These are phyloP conservation scores for Phaeotremella fagi DNA, from an alignment of 768 basidiomycete species.

Conservation along the genomic window DNA sequence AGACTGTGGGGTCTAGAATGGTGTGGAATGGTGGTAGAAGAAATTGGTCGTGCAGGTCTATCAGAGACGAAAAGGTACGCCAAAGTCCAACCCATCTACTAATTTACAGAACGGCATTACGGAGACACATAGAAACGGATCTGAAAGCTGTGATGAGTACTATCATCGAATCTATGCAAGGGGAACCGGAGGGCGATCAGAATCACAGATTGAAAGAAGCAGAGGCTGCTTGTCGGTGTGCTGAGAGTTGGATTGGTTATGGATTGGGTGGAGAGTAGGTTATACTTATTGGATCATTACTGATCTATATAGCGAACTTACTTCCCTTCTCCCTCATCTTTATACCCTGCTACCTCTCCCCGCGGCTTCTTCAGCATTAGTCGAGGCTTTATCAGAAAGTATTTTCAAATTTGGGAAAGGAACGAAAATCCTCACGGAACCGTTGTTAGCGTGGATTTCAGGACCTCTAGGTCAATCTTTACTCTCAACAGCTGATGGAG, in stretches of 20 bases:
- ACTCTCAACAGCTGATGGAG: slow-evolving; percentile 53
- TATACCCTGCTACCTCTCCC: slow-evolving; percentile 63
- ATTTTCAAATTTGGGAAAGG: slow-evolving; percentile 67
- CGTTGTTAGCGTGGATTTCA: slow-evolving; percentile 71
- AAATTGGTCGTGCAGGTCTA: slow-evolving; percentile 70
- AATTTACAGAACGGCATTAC: slow-evolving; percentile 19
- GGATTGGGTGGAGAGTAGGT: slow-evolving; percentile 65
- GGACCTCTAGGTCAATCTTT: slow-evolving; percentile 54
- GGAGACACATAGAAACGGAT: slow-evolving; percentile 62
- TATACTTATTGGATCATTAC: slow-evolving; percentile 5
- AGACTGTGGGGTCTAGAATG: slow-evolving; percentile 38
- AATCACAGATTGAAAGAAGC: slow-evolving; percentile 53
- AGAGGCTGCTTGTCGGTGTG: slow-evolving; percentile 67
- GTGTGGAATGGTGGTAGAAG: slow-evolving; percentile 77
- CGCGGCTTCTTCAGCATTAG: slow-evolving; percentile 62
- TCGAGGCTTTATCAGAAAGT: slow-evolving; percentile 73
- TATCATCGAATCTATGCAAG: slow-evolving; percentile 57
- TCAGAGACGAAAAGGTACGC: slow-evolving; percentile 63
- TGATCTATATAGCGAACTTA: slow-evolving; percentile 57
- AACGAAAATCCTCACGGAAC: slow-evolving; percentile 70
- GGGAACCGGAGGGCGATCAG: slow-evolving; percentile 24
- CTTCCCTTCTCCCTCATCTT: slow-evolving; percentile 53
- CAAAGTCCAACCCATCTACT: slow-evolving; percentile 6
- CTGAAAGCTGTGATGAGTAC: slow-evolving; percentile 67
- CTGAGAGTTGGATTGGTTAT: slow-evolving; percentile 74